Evolutionary conservation across 2,329 filamentous ascomycete genomes (phyloP), one percentile per base, ranked within the genome.

Genomic region (Apiospora phragmitis): DNA sequence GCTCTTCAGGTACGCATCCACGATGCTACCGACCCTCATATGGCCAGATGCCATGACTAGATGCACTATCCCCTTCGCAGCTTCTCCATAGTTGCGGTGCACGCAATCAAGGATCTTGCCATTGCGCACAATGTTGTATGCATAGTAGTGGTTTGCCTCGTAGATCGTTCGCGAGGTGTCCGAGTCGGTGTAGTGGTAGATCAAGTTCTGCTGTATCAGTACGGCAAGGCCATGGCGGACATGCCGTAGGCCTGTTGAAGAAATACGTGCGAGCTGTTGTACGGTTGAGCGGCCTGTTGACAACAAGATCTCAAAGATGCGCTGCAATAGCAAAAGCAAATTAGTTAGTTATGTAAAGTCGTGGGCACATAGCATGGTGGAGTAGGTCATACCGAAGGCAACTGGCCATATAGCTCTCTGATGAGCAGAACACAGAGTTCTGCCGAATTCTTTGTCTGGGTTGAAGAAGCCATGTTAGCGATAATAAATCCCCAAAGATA

Each of bases 381-480:
- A 68, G 59, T 21, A 62, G 18, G 55, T 62, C 29, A 78, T 92
- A 98, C 95, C 80, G 94, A 94, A 73, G 94, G 94, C 71, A 98
- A 90, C 84, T 97, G 93, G 79, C 96, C 96, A 81, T 96, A 95
- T 71, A 93, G 88, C 80, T 98, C 94, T 79, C 94, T 91, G 74
- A 98, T 92, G 73, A 98, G 88, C 80, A 97, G 90, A 85, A 92
- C 89, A 86, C 94, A 97, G 79, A 98, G 93, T 89, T 98, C 94
- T 78, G 92, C 90, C 75, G 93, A 88, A 80, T 93, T 89, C 85
- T 94, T 90, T 72, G 89, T 90, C 90, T 92, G 74, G 18, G n/a
- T 65, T 51, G 69, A 32, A 67, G 70, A 32, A 62, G 35, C 32
- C 29, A 70, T 41, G 75, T 82, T 71, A 82, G 79, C 65, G 62